Evolutionary conservation across 306 rosid species (phyloP), one percentile per base, ranked within the genome.

Genomic region (Acacia crassicarpa): DNA sequence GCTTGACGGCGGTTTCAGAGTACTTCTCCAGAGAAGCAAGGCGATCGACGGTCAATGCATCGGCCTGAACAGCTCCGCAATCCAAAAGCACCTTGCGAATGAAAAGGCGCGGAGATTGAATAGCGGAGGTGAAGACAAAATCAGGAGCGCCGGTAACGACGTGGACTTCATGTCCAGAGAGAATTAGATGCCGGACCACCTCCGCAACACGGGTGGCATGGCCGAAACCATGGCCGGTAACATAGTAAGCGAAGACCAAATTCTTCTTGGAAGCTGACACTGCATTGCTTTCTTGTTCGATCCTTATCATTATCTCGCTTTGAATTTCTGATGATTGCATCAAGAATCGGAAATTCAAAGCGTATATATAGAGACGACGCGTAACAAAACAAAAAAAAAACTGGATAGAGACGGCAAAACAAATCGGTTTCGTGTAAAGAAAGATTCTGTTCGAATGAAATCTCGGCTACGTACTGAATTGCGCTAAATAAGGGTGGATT

Each of bases 61-160:
- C 98, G 1, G 94, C 92, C 90, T 96, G 99, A 86, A 93, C 98
- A 33, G 99, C 97, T 80, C 99, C 99, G 84, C 98, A 93, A 78
- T 96, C 97, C 82, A 96, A 83, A 83, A 96, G 89, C 74, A 93
- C 99, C 91, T 89, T 95, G 22, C 98, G 97, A 83, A 95, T 91
- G 83, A 91, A 87, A 44, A 95, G 84, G n/a, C 94, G 86, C 74
- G 94, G 94, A 44, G 99, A 95, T 54, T 91, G 83, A 23, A 95
- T 78, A 78, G 78, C 96, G 19, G 98, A 88, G 51, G 98, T 93
- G 87, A 95, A 95, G 67, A 95, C 97, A 81, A 95, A 95, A 15
- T 92, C 94, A 44, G 99, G 96, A 63, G 99, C 99, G 58, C 94
- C 98, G 8, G 98, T 90, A 13, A 93, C 99, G 61, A 95, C 93